Percentiles rank a stretch among this genome's conserved stretches.
Evolutionary conservation across 495 filamentous ascomycete genomes (phyloP).

Genomic region (Mycothermus thermophilus): DNA sequence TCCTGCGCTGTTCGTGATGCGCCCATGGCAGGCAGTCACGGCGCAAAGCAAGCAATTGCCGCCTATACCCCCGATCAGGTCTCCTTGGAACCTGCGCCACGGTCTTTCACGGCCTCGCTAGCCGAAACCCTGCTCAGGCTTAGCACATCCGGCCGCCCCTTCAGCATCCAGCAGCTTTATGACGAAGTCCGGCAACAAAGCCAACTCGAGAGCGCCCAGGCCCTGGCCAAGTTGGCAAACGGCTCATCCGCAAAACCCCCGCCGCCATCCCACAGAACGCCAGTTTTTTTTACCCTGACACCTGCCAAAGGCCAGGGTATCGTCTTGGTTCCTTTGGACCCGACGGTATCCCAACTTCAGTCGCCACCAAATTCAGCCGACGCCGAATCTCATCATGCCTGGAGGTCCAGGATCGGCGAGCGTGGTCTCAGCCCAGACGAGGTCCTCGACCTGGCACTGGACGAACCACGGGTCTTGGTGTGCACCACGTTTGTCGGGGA

Average conservation of each 20-base stretch:
- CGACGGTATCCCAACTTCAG: conserved; percentile 21
- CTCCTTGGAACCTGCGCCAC: conserved; percentile 26
- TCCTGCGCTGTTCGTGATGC: conserved; percentile 32
- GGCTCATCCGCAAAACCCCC: conserved; percentile 27
- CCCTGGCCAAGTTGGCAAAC: conserved; percentile 25
- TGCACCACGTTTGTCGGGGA: conserved; percentile 45
- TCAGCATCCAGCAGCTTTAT: conserved; percentile 35
- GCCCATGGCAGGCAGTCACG: conserved; percentile 28
- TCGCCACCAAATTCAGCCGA: conserved; percentile 29
- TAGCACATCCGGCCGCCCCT: conserved; percentile 27
- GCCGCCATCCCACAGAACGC: conserved; percentile 25
- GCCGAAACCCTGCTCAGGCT: conserved; percentile 35
- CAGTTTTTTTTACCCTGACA: conserved; percentile 35
- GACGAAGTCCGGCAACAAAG: conserved; percentile 32
- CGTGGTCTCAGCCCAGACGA: conserved; percentile 25
- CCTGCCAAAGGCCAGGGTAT: conserved; percentile 34
- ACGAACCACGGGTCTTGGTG: conserved; percentile 38
- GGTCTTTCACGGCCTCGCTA: conserved; percentile 38
- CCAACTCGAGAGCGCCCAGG: conserved; percentile 29
- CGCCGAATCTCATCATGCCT: conserved; percentile 18
- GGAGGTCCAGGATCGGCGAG: conserved; percentile 22
- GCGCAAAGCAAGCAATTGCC: conserved; percentile 42
- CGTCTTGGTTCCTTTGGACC: conserved; percentile 29
- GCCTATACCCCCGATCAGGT: conserved; percentile 37
- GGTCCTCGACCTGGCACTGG: conserved; percentile 35